Evolutionary conservation across 805 yeast species (phyloP).

Genomic region (Cyberlindnera americana): DNA sequence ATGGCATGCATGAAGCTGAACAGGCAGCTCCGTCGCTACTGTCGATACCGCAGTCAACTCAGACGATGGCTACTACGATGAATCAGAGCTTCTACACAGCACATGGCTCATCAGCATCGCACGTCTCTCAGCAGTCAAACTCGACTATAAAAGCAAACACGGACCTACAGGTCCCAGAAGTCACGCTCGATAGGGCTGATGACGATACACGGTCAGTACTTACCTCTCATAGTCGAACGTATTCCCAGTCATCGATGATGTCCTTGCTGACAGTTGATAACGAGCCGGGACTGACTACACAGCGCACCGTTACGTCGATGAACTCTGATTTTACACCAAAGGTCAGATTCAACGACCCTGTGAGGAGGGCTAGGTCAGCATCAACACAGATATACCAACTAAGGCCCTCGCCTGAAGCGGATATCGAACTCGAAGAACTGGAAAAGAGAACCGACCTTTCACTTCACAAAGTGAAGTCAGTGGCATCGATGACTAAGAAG

Average conservation of each 20-base stretch:
- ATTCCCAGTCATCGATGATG: too few species aligned
- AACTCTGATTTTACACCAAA: background rate
- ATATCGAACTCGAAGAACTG: slow-evolving; percentile 6
- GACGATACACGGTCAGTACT: too few species aligned
- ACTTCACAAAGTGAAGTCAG: slow-evolving; percentile 23
- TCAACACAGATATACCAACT: slow-evolving; percentile 4
- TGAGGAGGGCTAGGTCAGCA: background rate
- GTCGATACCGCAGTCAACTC: background rate
- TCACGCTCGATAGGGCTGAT: too few species aligned
- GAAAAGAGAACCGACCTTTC: slow-evolving; percentile 20
- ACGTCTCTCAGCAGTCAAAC: background rate
- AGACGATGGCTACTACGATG: slow-evolving; percentile 1
- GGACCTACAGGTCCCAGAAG: too few species aligned
- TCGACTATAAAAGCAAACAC: background rate
- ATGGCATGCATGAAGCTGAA: too few species aligned
- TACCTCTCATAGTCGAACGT: too few species aligned
- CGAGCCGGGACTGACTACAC: too few species aligned
- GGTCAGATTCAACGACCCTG: slow-evolving; percentile 2
- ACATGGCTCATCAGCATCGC: background rate
- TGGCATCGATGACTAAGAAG: slow-evolving; percentile 24
- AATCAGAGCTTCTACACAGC: slow-evolving; percentile 11
- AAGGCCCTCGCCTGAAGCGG: slow-evolving; percentile 10
- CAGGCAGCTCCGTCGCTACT: background rate
- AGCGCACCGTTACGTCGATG: background rate
- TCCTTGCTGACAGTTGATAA: too few species aligned